A percentile compares a stretch with the other conserved stretches of the same genome.
phyloP scores from a whole-genome alignment of 169 alveolate species.

The Plasmodium adleri region DNA sequence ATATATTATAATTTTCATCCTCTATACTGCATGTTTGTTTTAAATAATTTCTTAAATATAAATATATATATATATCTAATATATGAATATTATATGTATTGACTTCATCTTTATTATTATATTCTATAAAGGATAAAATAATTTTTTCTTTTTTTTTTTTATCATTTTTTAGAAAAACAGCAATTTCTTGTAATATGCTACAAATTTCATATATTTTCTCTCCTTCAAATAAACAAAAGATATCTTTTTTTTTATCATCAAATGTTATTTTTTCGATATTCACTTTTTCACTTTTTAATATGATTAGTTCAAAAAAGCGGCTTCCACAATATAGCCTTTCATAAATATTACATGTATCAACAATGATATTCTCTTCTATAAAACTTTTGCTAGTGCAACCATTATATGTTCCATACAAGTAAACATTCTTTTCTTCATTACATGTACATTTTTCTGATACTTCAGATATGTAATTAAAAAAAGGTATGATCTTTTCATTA shows the following conservation, averaged over 20 bases:
- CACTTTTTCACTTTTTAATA: background rate
- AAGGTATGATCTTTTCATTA: too few relatives aligned
- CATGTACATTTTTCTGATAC: too few relatives aligned
- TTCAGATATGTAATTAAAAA: too few relatives aligned
- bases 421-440: too few relatives aligned
- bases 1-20: slow-evolving; percentile 10
- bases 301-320: slow-evolving; percentile 45
- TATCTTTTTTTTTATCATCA: slow-evolving; percentile 2
- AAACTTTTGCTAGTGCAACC: too few relatives aligned
- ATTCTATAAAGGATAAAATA: slow-evolving; percentile 26
- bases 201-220: background rate
- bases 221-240: slow-evolving; percentile 23
- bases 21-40: background rate
- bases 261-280: background rate
- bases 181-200: slow-evolving; percentile 26
- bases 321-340: slow-evolving; percentile 32
- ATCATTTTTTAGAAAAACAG: slow-evolving; percentile 29
- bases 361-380: too few relatives aligned
- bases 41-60: slow-evolving; percentile 30
- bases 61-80: slow-evolving; percentile 33
- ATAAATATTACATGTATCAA: background rate
- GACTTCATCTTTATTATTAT: background rate
- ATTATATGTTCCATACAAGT: too few relatives aligned
- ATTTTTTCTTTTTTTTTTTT: slow-evolving; percentile 3
- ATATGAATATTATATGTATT: background rate